Evolutionary conservation across 108 stramenopile genomes (phyloP).

Genomic region (Skeletonema tropicum): DNA sequence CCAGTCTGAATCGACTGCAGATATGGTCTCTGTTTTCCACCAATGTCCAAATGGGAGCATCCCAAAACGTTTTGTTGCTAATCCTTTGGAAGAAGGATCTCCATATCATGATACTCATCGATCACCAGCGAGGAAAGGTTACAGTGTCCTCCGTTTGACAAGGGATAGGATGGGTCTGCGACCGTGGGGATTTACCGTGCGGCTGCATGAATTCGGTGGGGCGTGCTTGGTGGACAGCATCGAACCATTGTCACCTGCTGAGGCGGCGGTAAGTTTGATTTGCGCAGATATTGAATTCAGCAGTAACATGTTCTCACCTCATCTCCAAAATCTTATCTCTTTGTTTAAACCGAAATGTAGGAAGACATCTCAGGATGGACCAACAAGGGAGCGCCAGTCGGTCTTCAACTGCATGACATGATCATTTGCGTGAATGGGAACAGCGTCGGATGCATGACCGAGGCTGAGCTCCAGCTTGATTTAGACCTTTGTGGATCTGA

Average conservation of each 20-base stretch:
- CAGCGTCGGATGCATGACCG: slow-evolving; percentile 70
- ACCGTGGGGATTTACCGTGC: slow-evolving; percentile 75
- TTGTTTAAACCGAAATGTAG: not conserved
- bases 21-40: slow-evolving; percentile 35
- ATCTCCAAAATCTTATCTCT: not conserved
- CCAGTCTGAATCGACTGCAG: slow-evolving; percentile 38
- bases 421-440: slow-evolving; percentile 73
- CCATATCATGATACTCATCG: slow-evolving; percentile 67
- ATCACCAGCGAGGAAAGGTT: slow-evolving; percentile 63
- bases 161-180: slow-evolving; percentile 55
- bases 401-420: slow-evolving; percentile 72
- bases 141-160: slow-evolving; percentile 49
- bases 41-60: slow-evolving; percentile 15
- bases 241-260: slow-evolving; percentile 68
- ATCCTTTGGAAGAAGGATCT: slow-evolving; percentile 57
- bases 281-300: not conserved
- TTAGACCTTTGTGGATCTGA: slow-evolving; percentile 55
- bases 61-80: slow-evolving; percentile 52
- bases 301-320: not conserved
- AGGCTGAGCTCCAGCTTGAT: slow-evolving; percentile 61
- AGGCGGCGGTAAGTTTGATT: slow-evolving; percentile 61
- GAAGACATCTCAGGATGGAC: slow-evolving; percentile 41
- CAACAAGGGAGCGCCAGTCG: slow-evolving; percentile 8
- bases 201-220: slow-evolving; percentile 75
- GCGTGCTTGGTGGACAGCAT: slow-evolving; percentile 77